phyloP scores from a whole-genome alignment of 352 stramenopile species.

The Pythium apleroticum region DNA sequence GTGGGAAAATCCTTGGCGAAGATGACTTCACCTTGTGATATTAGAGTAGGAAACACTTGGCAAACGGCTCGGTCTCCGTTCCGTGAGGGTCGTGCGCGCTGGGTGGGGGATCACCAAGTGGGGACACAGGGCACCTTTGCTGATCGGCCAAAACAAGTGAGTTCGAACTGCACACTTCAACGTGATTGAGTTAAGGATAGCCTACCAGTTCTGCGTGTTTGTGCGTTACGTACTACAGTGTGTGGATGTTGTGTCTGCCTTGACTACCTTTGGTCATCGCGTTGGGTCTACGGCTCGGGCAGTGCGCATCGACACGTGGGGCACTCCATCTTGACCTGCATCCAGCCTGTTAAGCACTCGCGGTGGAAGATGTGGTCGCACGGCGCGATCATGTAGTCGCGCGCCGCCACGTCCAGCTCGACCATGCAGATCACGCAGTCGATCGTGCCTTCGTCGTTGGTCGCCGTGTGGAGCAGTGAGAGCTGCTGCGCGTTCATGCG shows the following conservation, averaged over 20 bases:
- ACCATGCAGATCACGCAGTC: conserved; percentile 90
- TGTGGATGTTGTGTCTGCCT: not conserved
- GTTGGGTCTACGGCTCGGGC: conserved; percentile 68
- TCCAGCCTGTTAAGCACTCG: conserved; percentile 95
- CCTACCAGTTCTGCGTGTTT: not conserved
- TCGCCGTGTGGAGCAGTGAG: conserved; percentile 53
- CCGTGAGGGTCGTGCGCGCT: too few relatives aligned
- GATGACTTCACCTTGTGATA: too few relatives aligned
- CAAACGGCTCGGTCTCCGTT: too few relatives aligned
- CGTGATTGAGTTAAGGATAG: not conserved
- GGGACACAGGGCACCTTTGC: too few relatives aligned
- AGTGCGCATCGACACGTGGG: conserved; percentile 92
- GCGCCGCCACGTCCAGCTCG: conserved; percentile 68
- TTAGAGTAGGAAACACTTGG: too few relatives aligned
- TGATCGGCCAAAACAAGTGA: too few relatives aligned
- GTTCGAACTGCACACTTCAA: too few relatives aligned
- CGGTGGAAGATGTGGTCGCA: conserved; percentile 97
- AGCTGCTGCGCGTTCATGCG: conserved; percentile 69
- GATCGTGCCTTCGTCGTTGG: conserved; percentile 63
- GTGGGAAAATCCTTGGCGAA: too few relatives aligned
- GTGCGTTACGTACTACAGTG: not conserved
- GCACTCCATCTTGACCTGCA: conserved; percentile 98
- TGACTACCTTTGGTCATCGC: not conserved
- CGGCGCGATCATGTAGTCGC: conserved; percentile 96
- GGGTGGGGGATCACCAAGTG: too few relatives aligned